These are phyloP conservation scores for Verticillium zaregamsianum DNA, from an alignment of 2,329 filamentous ascomycete species.

Conservation along the genomic window DNA sequence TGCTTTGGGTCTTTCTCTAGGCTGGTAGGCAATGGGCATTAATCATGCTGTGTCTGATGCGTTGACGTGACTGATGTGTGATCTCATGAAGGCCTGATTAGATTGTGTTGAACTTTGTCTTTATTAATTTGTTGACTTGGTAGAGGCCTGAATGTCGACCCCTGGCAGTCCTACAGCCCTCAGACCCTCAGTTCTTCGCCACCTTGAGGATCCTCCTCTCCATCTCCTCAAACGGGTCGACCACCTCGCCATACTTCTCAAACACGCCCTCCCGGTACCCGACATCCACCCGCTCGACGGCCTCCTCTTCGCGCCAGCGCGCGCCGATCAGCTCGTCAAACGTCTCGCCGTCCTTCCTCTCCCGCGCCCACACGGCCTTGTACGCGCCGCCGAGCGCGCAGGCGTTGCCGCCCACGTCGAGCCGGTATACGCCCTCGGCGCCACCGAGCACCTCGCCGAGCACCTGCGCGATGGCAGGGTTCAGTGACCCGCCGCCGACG, in stretches of 20 bases:
- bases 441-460: slow-evolving; percentile 87
- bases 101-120: no score
- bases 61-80: no score
- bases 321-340: slow-evolving; percentile 85
- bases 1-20: background rate
- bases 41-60: background rate
- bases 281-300: slow-evolving; percentile 75
- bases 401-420: slow-evolving; percentile 92
- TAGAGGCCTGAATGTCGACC: background rate
- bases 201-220: slow-evolving; percentile 60
- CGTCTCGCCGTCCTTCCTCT: slow-evolving; percentile 62
- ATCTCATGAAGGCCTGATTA: no score
- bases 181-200: slow-evolving; percentile 20
- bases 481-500: slow-evolving; percentile 86
- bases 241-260: slow-evolving; percentile 70
- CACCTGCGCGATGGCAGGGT: slow-evolving; percentile 81
- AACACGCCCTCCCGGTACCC: slow-evolving; percentile 76
- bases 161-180: background rate
- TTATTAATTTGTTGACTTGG: no score
- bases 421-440: slow-evolving; percentile 82
- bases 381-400: slow-evolving; percentile 93
- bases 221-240: slow-evolving; percentile 73
- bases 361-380: slow-evolving; percentile 91
- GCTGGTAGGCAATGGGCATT: background rate
- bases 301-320: slow-evolving; percentile 81